Evolutionary conservation across 441 rosid genomes (phyloP).

Genomic region (Populus tomentosa): DNA sequence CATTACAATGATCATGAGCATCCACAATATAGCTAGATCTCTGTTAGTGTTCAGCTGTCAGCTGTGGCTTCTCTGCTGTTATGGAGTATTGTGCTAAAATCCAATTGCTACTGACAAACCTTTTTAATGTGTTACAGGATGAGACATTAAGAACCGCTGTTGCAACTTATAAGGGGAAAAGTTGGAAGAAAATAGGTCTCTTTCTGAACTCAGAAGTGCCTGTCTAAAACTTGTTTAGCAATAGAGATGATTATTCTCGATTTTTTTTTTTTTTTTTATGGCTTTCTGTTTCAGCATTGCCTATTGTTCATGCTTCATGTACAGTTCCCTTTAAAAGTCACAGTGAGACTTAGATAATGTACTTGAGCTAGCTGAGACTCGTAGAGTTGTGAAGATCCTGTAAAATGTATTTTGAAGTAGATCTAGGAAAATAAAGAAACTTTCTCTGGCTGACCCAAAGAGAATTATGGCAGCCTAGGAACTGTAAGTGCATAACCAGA

Average conservation of each 20-base stretch:
- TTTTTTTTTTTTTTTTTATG: neutral
- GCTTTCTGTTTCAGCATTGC: neutral
- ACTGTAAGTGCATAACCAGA: neutral
- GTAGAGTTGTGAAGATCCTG: neutral
- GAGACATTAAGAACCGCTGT: slow-evolving; percentile 89
- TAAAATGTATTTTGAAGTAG: neutral
- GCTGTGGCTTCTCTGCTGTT: neutral
- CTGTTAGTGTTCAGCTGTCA: neutral
- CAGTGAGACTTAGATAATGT: neutral
- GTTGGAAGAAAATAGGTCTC: slow-evolving; percentile 93
- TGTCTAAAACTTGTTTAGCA: neutral
- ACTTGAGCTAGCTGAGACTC: neutral
- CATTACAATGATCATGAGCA: neutral
- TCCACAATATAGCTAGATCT: neutral
- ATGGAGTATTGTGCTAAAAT: neutral
- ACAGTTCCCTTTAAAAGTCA: neutral
- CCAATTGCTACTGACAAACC: slow-evolving; percentile 6
- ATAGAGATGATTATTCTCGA: neutral
- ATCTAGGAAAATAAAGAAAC: neutral
- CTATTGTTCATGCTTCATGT: neutral
- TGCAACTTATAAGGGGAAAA: slow-evolving; percentile 67
- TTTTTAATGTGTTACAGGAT: slow-evolving; percentile 51
- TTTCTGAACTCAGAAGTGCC: slow-evolving; percentile 10
- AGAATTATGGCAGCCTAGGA: neutral
- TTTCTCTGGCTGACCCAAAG: neutral